These are phyloP conservation scores for Cryphonectria nitschkei DNA, from an alignment of 2,329 filamentous ascomycete species.

Conservation along the genomic window DNA sequence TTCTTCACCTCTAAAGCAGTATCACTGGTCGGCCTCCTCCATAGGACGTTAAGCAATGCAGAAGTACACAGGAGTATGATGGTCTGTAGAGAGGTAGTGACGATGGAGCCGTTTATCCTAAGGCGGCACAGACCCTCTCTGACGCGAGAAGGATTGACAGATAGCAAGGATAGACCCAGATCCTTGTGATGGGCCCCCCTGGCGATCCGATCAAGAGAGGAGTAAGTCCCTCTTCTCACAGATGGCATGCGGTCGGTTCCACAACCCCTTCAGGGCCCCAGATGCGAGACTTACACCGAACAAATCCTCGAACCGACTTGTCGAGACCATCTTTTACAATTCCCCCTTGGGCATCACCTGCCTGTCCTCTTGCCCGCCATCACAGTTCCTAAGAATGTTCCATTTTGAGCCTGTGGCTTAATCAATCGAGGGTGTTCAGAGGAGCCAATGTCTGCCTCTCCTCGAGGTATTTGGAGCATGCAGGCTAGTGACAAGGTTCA, in stretches of 20 bases:
- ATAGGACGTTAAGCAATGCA: not conserved
- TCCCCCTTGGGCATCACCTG: not conserved
- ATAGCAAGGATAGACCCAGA: slow-evolving; percentile 22
- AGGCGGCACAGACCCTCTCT: slow-evolving; percentile 2
- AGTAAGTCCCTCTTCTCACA: slow-evolving; percentile 7
- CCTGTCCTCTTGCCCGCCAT: not conserved
- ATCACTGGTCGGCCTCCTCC: not conserved
- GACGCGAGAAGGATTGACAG: slow-evolving; percentile 17
- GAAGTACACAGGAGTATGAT: no score
- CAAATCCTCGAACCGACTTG: not conserved
- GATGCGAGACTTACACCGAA: slow-evolving; percentile 5
- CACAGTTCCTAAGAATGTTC: slow-evolving; percentile 16
- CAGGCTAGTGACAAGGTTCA: slow-evolving; percentile 16
- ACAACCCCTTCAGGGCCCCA: not conserved
- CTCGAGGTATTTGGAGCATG: slow-evolving; percentile 9
- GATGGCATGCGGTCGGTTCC: slow-evolving; percentile 15
- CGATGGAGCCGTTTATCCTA: not conserved
- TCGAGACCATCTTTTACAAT: not conserved
- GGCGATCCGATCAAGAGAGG: slow-evolving; percentile 13
- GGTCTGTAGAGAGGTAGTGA: not conserved
- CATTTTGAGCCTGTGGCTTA: not conserved
- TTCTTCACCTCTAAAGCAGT: not conserved
- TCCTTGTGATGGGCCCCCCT: not conserved
- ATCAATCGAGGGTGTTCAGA: not conserved
- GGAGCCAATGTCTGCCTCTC: slow-evolving; percentile 13